Evolutionary conservation across 345 rosid genomes (phyloP).

Genomic region (Corchorus capsularis): DNA sequence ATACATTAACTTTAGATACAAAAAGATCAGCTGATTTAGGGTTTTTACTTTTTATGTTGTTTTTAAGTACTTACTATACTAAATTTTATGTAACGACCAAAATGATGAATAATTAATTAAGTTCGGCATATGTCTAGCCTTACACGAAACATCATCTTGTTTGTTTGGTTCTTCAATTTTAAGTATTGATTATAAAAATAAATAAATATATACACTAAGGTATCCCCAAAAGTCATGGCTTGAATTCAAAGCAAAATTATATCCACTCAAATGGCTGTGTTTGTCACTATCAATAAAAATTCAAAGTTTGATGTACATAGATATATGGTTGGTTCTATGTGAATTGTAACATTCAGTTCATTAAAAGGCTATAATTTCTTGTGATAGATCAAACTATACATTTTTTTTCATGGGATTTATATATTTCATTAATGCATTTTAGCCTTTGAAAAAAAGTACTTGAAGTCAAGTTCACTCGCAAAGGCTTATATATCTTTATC

Average conservation of each 20-base stretch:
- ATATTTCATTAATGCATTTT: no score
- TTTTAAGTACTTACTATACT: not conserved
- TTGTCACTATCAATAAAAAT: not conserved
- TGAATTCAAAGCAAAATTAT: not conserved
- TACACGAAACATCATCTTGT: not conserved
- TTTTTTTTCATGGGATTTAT: no score
- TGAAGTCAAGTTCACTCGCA: no score
- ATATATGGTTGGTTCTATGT: not conserved
- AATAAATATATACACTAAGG: not conserved
- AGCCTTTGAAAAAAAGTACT: no score
- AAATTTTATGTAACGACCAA: not conserved
- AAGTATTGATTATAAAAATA: no score
- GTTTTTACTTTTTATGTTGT: not conserved
- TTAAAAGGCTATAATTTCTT: no score
- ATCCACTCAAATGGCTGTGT: not conserved
- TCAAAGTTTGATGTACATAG: not conserved
- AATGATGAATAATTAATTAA: not conserved
- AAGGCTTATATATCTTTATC: no score
- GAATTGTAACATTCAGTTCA: not conserved
- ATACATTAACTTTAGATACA: not conserved
- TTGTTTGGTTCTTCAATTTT: not conserved
- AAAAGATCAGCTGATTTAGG: not conserved
- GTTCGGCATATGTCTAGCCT: not conserved
- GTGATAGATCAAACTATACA: no score
- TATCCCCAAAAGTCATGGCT: not conserved